Evolutionary conservation across 192 early-diverging fungal species (phyloP).

Genomic region (Pecoramyces ruminantium): DNA sequence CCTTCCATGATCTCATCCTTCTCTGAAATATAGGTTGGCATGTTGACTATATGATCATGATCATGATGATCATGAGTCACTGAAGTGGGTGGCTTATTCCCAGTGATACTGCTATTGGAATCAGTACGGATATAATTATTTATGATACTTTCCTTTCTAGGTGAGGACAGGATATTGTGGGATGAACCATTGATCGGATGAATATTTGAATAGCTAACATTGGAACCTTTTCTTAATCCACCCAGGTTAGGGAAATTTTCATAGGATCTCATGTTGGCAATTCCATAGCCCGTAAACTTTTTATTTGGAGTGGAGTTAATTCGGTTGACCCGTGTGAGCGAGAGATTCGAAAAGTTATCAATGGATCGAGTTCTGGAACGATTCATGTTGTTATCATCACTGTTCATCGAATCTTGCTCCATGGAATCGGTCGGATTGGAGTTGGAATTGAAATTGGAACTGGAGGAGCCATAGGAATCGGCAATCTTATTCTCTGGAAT

Average conservation of each 20-base stretch:
- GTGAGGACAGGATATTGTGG: no score
- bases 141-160: no score
- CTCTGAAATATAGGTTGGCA: no score
- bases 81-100: no score
- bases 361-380: background rate
- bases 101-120: no score
- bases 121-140: no score
- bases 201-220: background rate
- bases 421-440: background rate
- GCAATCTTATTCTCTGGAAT: background rate
- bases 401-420: background rate
- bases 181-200: no score
- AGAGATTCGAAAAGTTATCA: background rate
- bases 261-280: background rate
- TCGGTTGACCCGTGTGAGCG: background rate
- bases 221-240: background rate
- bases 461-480: background rate
- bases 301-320: background rate
- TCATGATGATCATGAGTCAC: no score
- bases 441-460: no score
- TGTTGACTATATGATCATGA: no score
- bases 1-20: no score
- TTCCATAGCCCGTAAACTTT: background rate
- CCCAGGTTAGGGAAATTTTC: background rate
- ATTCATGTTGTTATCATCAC: background rate